Base-by-base conservation (phyloP, 345 rosid genomes). In the Clarkia xantiana region DNA sequence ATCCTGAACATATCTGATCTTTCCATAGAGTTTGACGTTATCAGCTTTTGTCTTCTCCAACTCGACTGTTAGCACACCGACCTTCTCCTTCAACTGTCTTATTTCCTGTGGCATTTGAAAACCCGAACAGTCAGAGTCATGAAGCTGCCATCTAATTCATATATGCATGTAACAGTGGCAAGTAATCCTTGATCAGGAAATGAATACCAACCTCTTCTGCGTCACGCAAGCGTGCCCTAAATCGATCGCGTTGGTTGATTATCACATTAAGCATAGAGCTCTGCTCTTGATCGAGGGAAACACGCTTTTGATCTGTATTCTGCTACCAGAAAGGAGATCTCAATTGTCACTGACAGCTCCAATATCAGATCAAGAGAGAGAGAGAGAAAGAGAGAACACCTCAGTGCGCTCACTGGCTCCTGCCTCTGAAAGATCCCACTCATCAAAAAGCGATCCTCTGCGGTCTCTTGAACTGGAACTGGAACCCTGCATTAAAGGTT, bases 191-290 rank as follows among this genome's bases (percentile, higher is more conserved):
- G 58, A 42, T 39, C 40, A 23, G 15, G 8, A 9, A 17, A 41
- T 45, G 18, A 42, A 29, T 57, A 29, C 36, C 8, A 14, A 87
- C 99, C 87, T 91, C 96, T 75, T 91, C 99, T 18, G 95, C 78
- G 67, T 87, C 99, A 16, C 76, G 78, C 61, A 91, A 65, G 23
- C 95, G 82, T 54, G 77, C 67, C 52, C 96, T 80, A 74, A 84
- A 87, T 53, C 96, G 82, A 60, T 91, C 96, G 54, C 95, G 81
- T 63, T 91, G 94, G 64, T 79, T 86, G 74, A 91, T 84, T 57
- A 87, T 91, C 63, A 91, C 96, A 75, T 91, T 87, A 19, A 91
- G 95, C 96, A 93, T 87, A 59, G 96, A 93, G 70, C 74, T 82
- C 64, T 87, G 96, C 60, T 87, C 99, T 68, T 81, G 95, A 65